phyloP scores from a whole-genome alignment of 768 basidiomycete species.

The Leccinum broughii region DNA sequence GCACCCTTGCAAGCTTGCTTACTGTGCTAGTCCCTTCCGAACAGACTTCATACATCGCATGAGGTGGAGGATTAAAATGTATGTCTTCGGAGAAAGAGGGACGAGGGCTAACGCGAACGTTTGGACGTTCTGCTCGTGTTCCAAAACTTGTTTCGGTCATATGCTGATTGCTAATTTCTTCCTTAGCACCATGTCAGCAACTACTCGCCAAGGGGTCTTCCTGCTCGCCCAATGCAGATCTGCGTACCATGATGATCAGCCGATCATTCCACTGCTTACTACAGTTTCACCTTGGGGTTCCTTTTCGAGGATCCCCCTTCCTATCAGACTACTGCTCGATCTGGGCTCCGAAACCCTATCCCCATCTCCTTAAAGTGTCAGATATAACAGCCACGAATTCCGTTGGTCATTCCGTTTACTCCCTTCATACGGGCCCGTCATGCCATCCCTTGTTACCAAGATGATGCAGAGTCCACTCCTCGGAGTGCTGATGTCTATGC shows the following conservation, averaged over 20 bases:
- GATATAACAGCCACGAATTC: neutral
- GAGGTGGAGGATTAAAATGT: neutral
- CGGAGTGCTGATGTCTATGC: slow-evolving; percentile 12
- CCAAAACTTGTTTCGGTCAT: neutral
- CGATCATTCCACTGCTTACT: neutral
- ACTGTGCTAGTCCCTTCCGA: neutral
- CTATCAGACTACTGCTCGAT: neutral
- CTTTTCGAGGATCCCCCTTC: neutral
- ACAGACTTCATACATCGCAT: neutral
- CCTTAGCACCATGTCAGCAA: neutral
- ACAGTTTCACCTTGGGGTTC: neutral
- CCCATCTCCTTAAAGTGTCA: neutral
- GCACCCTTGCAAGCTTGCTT: neutral
- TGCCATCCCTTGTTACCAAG: slow-evolving; percentile 5
- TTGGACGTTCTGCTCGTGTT: neutral
- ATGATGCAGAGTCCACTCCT: slow-evolving; percentile 16
- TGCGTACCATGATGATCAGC: neutral
- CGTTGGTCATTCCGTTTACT: neutral
- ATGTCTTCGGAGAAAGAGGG: neutral
- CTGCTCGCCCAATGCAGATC: neutral
- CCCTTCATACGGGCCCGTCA: neutral
- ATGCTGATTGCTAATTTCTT: neutral
- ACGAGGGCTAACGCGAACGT: neutral
- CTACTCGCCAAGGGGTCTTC: neutral
- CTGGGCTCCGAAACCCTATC: neutral